Percentiles rank a stretch among this genome's conserved stretches.
phyloP scores from a whole-genome alignment of 257 asterid genomes.

The Scutellaria galericulata region DNA sequence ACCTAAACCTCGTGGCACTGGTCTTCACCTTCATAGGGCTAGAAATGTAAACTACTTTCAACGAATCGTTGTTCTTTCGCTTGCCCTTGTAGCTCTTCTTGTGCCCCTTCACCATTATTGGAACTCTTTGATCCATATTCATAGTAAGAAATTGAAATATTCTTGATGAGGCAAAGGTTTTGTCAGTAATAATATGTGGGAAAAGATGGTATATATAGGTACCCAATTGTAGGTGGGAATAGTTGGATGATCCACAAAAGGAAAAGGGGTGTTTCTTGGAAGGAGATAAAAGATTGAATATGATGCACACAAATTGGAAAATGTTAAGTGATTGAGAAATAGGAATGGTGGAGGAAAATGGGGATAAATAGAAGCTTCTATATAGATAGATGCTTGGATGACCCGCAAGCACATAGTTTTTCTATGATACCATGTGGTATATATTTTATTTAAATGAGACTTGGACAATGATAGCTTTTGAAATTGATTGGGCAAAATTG shows the following conservation, averaged over 20 bases:
- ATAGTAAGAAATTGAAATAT: background rate
- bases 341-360: constrained; percentile 58
- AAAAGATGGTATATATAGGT: constrained; percentile 34
- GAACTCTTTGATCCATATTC: constrained; percentile 35
- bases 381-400: constrained; percentile 48
- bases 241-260: background rate
- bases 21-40: constrained; percentile 93
- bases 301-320: constrained; percentile 21
- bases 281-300: constrained; percentile 50
- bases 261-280: constrained; percentile 65
- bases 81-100: constrained; percentile 42
- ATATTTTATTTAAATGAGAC: background rate
- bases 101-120: constrained; percentile 35
- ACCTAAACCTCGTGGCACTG: constrained; percentile 72
- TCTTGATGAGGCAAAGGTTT: constrained; percentile 3
- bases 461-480: background rate
- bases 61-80: constrained; percentile 33
- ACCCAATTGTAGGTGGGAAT: constrained; percentile 23
- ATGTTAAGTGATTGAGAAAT: constrained; percentile 36
- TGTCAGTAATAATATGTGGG: background rate
- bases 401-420: constrained; percentile 55
- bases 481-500: constrained; percentile 27
- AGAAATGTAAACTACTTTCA: constrained; percentile 90
- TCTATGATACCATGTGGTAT: constrained; percentile 24
- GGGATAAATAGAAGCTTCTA: constrained; percentile 50